These are phyloP conservation scores for Aphanocladium album DNA, from an alignment of 2,329 filamentous ascomycete species.

Conservation along the genomic window DNA sequence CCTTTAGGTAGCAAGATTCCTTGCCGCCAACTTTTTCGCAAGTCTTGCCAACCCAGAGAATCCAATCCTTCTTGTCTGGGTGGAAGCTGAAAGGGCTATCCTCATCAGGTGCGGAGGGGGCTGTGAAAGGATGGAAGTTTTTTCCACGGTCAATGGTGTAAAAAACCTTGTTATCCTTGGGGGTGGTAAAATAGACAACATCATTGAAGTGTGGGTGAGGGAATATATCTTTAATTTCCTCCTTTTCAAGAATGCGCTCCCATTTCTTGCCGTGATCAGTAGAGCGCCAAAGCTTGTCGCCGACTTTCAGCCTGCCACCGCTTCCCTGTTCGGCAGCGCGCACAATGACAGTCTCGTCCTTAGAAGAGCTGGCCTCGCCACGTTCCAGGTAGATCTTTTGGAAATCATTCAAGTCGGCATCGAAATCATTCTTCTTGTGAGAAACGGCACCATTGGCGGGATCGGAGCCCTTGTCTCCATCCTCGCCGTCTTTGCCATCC, in stretches of 20 bases:
- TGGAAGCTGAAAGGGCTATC: conserved; percentile 67
- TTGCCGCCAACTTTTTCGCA: conserved; percentile 52
- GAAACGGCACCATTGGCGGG: conserved; percentile 64
- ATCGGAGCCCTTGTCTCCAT: conserved; percentile 20
- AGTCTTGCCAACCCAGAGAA: conserved; percentile 80
- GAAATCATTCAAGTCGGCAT: conserved; percentile 46
- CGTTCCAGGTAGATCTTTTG: conserved; percentile 75
- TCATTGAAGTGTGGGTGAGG: conserved; percentile 80
- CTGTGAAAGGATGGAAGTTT: conserved; percentile 67
- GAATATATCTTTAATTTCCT: conserved; percentile 65
- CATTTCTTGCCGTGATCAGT: conserved; percentile 87
- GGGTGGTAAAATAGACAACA: conserved; percentile 79
- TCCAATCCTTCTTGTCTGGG: conserved; percentile 77
- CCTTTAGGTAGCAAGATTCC: conserved; percentile 63
- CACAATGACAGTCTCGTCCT: conserved; percentile 68
- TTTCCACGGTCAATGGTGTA: conserved; percentile 79
- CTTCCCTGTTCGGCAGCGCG: conserved; percentile 37
- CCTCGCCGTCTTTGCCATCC: neutral
- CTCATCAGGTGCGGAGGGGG: conserved; percentile 49
- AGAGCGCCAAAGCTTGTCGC: conserved; percentile 65
- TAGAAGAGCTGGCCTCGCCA: conserved; percentile 54
- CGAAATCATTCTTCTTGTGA: conserved; percentile 57
- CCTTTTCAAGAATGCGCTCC: conserved; percentile 62
- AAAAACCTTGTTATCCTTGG: conserved; percentile 54
- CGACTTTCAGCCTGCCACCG: conserved; percentile 27